Conservation (phyloP, 805 yeast species). For the Wickerhamiella brachini region DNA sequence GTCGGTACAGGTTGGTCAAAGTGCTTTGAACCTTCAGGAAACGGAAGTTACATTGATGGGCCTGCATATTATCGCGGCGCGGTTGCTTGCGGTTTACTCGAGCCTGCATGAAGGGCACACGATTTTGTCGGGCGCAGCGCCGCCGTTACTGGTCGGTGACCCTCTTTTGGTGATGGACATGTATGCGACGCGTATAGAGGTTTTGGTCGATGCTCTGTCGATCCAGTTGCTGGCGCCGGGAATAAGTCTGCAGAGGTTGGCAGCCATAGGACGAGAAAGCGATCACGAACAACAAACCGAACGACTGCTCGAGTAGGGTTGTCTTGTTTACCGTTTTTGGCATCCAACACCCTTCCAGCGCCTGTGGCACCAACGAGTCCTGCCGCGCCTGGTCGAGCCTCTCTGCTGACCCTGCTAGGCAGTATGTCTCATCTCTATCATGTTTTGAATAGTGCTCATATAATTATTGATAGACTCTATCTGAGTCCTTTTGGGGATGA, state of each 20-base stretch:
- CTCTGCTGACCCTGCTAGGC: no score
- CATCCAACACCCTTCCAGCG: no score
- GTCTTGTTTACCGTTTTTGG: no score
- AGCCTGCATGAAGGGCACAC: not conserved
- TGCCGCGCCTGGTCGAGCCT: no score
- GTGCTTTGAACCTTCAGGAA: not conserved
- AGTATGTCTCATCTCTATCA: no score
- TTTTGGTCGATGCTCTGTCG: not conserved
- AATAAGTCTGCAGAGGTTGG: not conserved
- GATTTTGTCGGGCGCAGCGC: not conserved
- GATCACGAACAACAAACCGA: not conserved
- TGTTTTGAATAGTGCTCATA: no score
- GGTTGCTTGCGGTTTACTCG: not conserved
- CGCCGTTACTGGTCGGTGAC: not conserved
- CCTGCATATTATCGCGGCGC: not conserved
- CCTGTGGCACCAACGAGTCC: no score
- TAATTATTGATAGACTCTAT: no score
- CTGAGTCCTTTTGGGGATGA: no score
- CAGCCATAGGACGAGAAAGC: not conserved
- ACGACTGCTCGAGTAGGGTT: not conserved
- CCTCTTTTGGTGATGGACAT: not conserved
- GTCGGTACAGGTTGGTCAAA: not conserved
- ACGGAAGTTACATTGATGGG: not conserved
- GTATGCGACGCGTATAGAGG: conserved; percentile 11
- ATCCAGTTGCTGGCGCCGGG: not conserved